Evolutionary conservation across 139 green algal genomes (phyloP).

Genomic region (Volvox africanus): DNA sequence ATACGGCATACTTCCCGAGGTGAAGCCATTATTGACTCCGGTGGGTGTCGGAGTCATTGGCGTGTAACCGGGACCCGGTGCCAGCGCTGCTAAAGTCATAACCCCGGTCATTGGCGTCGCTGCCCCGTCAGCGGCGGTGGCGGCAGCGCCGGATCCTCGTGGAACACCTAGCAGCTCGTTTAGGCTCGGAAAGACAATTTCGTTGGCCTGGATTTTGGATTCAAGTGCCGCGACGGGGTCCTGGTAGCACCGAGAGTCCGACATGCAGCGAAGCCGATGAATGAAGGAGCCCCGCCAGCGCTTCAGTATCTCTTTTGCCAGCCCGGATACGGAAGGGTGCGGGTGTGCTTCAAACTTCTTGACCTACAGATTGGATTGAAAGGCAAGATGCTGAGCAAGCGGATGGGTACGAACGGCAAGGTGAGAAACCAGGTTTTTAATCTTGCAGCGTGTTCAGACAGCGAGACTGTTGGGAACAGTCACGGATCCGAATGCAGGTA

Average conservation of each 20-base stretch:
- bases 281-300: conserved; percentile 21
- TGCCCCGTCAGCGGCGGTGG: background rate
- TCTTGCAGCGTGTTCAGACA: background rate
- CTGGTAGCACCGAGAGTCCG: conserved; percentile 13
- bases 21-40: background rate
- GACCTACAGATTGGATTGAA: background rate
- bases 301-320: conserved; percentile 22
- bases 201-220: conserved; percentile 38
- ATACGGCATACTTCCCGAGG: background rate
- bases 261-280: background rate
- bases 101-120: background rate
- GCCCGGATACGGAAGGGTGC: conserved; percentile 45
- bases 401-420: background rate
- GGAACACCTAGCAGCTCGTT: background rate
- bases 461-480: background rate
- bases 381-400: background rate
- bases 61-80: background rate
- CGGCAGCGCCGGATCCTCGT: background rate
- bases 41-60: background rate
- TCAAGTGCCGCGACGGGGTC: conserved; percentile 16
- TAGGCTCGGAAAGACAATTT: conserved; percentile 24
- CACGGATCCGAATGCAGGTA: background rate
- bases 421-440: background rate
- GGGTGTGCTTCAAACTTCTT: conserved; percentile 43
- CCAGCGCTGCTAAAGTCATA: background rate